Evolutionary conservation across 2,329 filamentous ascomycete species (phyloP).

Genomic region (Camillea tinctor): DNA sequence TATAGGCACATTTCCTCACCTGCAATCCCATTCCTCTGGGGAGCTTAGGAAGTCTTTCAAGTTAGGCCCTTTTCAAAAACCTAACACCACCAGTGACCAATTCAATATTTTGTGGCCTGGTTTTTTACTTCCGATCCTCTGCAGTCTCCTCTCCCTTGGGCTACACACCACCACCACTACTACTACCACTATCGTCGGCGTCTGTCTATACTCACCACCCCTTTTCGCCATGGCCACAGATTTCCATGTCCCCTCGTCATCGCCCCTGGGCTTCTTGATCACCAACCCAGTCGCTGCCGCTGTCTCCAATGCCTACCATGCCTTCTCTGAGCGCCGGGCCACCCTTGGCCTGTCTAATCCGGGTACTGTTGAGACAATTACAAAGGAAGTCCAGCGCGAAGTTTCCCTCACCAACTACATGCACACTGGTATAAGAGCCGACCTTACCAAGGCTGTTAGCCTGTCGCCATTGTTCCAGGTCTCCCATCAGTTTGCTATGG

Average conservation of each 20-base stretch:
- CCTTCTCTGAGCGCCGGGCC: conserved; percentile 82
- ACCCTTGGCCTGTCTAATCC: conserved; percentile 89
- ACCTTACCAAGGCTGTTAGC: conserved; percentile 95
- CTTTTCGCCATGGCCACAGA: conserved; percentile 49
- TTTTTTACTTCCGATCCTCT: conserved; percentile 13
- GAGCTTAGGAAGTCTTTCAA: conserved; percentile 1
- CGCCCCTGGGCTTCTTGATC: conserved; percentile 64
- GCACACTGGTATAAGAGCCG: conserved; percentile 93
- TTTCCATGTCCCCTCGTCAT: conserved; percentile 37
- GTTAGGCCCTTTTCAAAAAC: background rate
- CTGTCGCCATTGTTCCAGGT: conserved; percentile 93
- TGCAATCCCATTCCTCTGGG: conserved; percentile 3
- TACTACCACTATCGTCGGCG: conserved; percentile 18
- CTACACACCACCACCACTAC: conserved; percentile 17
- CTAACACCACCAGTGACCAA: background rate
- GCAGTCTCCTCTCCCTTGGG: conserved; percentile 11
- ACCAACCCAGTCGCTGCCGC: conserved; percentile 71
- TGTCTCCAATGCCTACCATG: conserved; percentile 73
- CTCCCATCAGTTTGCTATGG: conserved; percentile 94
- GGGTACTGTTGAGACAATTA: conserved; percentile 85
- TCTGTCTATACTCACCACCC: no score
- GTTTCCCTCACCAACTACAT: conserved; percentile 95
- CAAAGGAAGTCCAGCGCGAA: conserved; percentile 92
- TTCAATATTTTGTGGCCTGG: background rate
- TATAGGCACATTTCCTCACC: background rate